Percentiles rank a stretch among this genome's conserved stretches.
Evolutionary conservation across 2,329 filamentous ascomycete genomes (phyloP).

Genomic region (Calonectria crousiana): DNA sequence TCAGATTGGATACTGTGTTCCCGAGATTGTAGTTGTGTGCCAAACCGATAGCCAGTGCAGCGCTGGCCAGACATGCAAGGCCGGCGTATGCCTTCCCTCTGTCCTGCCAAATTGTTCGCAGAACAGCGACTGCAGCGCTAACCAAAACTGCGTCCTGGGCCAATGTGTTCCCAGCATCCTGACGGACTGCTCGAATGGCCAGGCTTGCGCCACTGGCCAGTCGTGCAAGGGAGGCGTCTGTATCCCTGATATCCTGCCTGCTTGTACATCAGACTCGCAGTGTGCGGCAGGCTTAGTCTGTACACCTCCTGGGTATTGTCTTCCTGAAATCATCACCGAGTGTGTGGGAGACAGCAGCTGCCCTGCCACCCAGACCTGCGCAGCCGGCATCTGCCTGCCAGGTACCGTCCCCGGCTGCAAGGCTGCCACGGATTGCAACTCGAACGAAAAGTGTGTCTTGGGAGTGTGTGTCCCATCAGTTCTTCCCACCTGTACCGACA

Average conservation of each 20-base stretch:
- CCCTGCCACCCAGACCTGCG: not conserved
- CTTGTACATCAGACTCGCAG: not conserved
- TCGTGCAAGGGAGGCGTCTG: conserved; percentile 9
- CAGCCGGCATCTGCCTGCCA: conserved; percentile 7
- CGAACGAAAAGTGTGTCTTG: not conserved
- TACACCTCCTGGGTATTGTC: not conserved
- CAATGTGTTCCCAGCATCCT: not conserved
- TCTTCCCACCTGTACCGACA: not conserved
- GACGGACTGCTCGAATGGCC: not conserved
- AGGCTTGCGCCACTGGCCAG: not conserved
- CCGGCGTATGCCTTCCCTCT: not conserved
- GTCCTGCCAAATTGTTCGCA: not conserved
- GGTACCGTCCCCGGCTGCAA: not conserved
- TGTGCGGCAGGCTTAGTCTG: not conserved
- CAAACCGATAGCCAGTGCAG: not conserved
- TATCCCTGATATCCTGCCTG: not conserved
- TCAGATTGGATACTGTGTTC: not conserved
- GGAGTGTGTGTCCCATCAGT: not conserved
- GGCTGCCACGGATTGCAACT: not conserved
- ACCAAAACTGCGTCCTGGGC: not conserved
- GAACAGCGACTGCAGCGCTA: not conserved
- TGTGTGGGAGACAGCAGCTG: not conserved
- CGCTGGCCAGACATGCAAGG: not conserved
- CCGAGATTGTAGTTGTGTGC: not conserved
- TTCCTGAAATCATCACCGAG: not conserved